Evolutionary conservation across 768 basidiomycete species (phyloP).

Genomic region (Agrocybe praecox): DNA sequence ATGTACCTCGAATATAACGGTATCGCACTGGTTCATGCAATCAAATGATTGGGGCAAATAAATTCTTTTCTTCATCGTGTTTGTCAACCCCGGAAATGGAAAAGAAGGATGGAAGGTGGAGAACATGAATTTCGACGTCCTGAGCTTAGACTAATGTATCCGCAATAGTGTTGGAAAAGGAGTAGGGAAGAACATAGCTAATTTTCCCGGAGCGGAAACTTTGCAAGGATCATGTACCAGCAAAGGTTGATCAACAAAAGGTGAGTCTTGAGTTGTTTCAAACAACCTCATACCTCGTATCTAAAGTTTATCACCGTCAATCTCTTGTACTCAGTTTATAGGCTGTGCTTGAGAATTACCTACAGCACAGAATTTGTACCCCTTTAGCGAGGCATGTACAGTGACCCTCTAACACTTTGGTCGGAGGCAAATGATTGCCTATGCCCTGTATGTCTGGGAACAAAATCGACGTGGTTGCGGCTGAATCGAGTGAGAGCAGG

Average conservation of each 20-base stretch:
- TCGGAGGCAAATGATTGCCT: slow-evolving; percentile 4
- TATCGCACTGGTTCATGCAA: slow-evolving; percentile 81
- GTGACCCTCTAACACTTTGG: background rate
- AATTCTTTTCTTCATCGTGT: slow-evolving; percentile 84
- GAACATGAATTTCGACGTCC: slow-evolving; percentile 92
- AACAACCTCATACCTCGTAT: too few relatives aligned
- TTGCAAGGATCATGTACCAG: slow-evolving; percentile 97
- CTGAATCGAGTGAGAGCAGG: slow-evolving; percentile 5
- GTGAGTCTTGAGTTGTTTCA: slow-evolving; percentile 45
- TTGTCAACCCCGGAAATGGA: slow-evolving; percentile 70
- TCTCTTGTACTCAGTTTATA: slow-evolving; percentile 27
- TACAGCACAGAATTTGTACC: slow-evolving; percentile 43
- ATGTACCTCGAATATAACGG: slow-evolving; percentile 65
- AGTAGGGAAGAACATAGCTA: slow-evolving; percentile 75
- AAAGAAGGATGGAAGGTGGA: slow-evolving; percentile 85
- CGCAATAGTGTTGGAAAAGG: slow-evolving; percentile 67
- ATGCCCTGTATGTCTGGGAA: slow-evolving; percentile 12
- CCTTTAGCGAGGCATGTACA: slow-evolving; percentile 6
- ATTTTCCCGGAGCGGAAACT: slow-evolving; percentile 89
- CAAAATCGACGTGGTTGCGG: slow-evolving; percentile 5
- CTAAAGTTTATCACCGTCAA: slow-evolving; percentile 8
- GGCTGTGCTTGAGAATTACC: slow-evolving; percentile 82
- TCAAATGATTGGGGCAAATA: slow-evolving; percentile 93
- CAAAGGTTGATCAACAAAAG: slow-evolving; percentile 95
- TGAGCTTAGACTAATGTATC: slow-evolving; percentile 83